Evolutionary conservation across 768 basidiomycete species (phyloP), one percentile per base, ranked within the genome.

Genomic region (Erythrobasidium yunnanense): DNA sequence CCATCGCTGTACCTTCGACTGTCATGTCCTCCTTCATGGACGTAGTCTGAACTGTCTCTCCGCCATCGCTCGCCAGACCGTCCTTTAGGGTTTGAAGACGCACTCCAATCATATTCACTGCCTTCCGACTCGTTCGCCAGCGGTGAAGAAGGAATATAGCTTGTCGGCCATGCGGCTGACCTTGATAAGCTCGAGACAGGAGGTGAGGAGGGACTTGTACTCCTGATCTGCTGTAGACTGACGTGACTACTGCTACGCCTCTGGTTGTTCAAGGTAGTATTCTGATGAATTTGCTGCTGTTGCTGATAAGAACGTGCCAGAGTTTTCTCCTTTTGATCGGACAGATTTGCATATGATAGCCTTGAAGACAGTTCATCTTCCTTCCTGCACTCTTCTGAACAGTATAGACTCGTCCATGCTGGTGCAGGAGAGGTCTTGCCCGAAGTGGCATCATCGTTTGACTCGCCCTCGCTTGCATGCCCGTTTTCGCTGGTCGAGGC

Each of bases 21-120:
- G 23, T 52, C 60, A 23, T 20, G 60, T 46, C 60, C 52, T 3
- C 60, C 60, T 49, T 63, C 60, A 23, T 47, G 30, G 42, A n/a
- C 13, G 60, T 23, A 6, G 42, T 32, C n/a, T 34, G 33, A 11
- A 55, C 42, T 7, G 42, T 55, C 34, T 55, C 54, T 5, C 33
- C 22, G n/a, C 54, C 23, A 34, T 55, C 54, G 34, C 54, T 55
- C 33, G 54, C 34, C 13, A 32, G 32, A 34, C 33, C n/a, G n/a
- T n/a, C n/a, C n/a, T n/a, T n/a, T n/a, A n/a, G n/a, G n/a, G n/a
- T n/a, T n/a, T n/a, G n/a, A n/a, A n/a, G n/a, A n/a, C n/a, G n/a
- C n/a, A n/a, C n/a, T 25, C 60, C 60, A 63, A 7, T 63, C 60
- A 51, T 50, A 63, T 32, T 63, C 60, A 25, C 60, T 63, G 33